Evolutionary conservation across 2,329 filamentous ascomycete species (phyloP), one percentile per base, ranked within the genome.

Genomic region (Calonectria naviculata): DNA sequence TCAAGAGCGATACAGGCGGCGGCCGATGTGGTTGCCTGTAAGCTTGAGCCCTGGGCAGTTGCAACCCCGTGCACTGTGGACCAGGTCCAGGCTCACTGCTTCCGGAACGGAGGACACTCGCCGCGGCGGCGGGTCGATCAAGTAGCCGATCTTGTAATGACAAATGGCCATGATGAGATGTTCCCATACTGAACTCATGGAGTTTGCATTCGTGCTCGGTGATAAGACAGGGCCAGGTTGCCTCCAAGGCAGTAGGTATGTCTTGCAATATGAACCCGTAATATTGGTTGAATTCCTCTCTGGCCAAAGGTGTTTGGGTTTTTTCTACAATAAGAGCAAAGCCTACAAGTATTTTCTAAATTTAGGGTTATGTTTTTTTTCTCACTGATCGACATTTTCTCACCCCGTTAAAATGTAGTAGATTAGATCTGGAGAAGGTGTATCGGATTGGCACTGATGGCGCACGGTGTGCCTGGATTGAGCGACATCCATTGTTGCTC

Each of bases 51-150:
- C 34, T 61, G 44, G 31, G 54, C 54, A 61, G 65, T 26, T 67
- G 44, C 12, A 42, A 67, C 58, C 44, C 54, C 44, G 31, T 60
- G 56, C 49, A 61, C 65, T 21, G 36, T 61, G 56, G 56, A 44
- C 38, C 38, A 17, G 36, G 56, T 31, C 56, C 31, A 19, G 38
- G 38, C 38, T 61, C 38, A 61, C 38, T 44, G 38, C 56, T 61
- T 44, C 36, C 38, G 56, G 56, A 58, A 58, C 52, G 52, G 56
- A 61, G 38, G 38, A 9, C 56, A 41, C 26, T 61, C 56, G 56
- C 56, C 56, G 56, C 38, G 31, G 52, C 56, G 34, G 56, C 56
- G 56, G 56, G 56, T 61, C 38, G 56, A 61, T 61, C 56, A 61
- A 61, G 56, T 38, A 61, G 56, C n/a, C 52, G 52, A 58, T 58